Evolutionary conservation across 2,329 filamentous ascomycete species (phyloP), one percentile per base, ranked within the genome.

Genomic region (Phialocephala subalpina): DNA sequence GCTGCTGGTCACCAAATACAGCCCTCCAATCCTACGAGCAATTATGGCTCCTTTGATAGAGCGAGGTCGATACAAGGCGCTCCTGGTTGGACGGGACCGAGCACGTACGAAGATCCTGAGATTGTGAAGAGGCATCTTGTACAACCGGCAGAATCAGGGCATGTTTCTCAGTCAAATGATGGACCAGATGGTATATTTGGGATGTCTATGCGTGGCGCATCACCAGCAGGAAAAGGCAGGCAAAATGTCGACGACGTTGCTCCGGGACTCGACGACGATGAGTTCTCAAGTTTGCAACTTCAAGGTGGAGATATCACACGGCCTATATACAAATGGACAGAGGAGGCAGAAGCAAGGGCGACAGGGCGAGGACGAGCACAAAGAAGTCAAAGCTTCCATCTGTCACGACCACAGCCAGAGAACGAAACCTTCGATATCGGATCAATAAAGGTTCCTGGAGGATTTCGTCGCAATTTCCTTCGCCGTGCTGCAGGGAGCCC

Each of bases 321-420:
- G 67, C 93, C 95, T 62, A 97, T 99, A 73, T 99, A 99, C 82
- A 91, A 93, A 73, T 99, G 97, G 93, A 93, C 94, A 6, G 94
- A 98, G 78, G 92, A 97, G 77, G 92, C 92, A 60, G 90, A 97
- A 75, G 83, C 88, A 56, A 87, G 90, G 71, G 81, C 83, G 57
- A 85, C 84, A 67, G 80, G 81, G 18, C 78, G 81, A 35, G 82
- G 84, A 20, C 87, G 87, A 73, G 83, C 89, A 75, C 87, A 90
- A 73, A 88, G 95, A 73, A 97, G 94, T 80, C 91, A 94, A 81
- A 98, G 94, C 79, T 97, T 97, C 78, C 89, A 90, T 73, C 81
- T 92, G 55, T 85, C 91, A 40, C 87, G 93, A 36, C 92, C 92
- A 6, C 89, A 92, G 38, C 92, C 93, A 0, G 92, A 96, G 75